These are phyloP conservation scores for Mycena vulgaris DNA, from an alignment of 768 basidiomycete genomes.

Conservation along the genomic window DNA sequence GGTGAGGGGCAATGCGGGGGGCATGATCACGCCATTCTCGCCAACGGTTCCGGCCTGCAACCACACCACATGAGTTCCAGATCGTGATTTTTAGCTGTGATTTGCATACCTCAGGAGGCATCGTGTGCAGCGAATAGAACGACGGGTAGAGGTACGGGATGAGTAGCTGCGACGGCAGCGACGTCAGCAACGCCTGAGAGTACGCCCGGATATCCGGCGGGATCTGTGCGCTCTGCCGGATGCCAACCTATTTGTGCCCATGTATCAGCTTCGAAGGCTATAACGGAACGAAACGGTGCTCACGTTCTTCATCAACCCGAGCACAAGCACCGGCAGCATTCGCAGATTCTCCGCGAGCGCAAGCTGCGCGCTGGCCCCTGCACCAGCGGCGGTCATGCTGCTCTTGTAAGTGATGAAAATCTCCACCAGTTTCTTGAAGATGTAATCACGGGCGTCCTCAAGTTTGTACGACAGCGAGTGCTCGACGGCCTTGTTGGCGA, in stretches of 20 bases:
- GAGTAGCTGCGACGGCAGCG: conserved; percentile 91
- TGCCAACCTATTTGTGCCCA: conserved; percentile 75
- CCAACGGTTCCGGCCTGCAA: conserved; percentile 90
- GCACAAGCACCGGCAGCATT: conserved; percentile 91
- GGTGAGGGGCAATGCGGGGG: conserved; percentile 89
- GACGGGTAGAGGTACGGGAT: conserved; percentile 95
- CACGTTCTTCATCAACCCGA: conserved; percentile 96
- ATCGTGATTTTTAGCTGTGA: conserved; percentile 30
- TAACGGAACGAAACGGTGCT: conserved; percentile 40
- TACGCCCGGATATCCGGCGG: conserved; percentile 97
- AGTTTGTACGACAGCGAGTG: conserved; percentile 87
- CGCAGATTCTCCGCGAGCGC: conserved; percentile 95
- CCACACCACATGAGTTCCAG: conserved; percentile 28
- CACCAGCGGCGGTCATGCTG: conserved; percentile 95
- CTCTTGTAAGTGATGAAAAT: conserved; percentile 92
- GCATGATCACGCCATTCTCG: conserved; percentile 90
- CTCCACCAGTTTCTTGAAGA: conserved; percentile 88
- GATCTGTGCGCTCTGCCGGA: conserved; percentile 97
- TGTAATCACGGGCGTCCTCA: conserved; percentile 90
- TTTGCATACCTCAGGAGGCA: conserved; percentile 84
- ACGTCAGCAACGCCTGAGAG: conserved; percentile 92
- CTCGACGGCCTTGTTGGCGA: conserved; percentile 96
- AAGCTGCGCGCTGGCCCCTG: conserved; percentile 94
- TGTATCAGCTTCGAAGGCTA: conserved; percentile 2
- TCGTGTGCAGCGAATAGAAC: conserved; percentile 97